Evolutionary conservation across 495 filamentous ascomycete species (phyloP).

Genomic region (Xylaria flabelliformis): DNA sequence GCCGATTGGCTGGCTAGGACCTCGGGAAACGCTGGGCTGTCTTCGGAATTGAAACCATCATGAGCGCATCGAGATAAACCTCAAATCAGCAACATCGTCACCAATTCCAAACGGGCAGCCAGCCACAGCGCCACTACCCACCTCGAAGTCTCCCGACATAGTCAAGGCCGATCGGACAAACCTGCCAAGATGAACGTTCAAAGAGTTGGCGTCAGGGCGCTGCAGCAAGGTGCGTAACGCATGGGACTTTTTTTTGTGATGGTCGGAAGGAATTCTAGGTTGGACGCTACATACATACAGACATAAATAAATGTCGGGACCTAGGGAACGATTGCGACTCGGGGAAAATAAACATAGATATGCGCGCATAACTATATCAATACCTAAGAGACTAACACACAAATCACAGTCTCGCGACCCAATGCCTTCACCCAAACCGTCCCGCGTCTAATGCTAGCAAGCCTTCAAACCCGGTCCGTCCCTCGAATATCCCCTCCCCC

Average conservation of each 20-base stretch:
- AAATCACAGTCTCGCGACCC: constrained; percentile 56
- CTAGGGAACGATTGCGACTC: not conserved
- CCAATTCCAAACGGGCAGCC: not conserved
- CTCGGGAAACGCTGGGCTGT: constrained; percentile 27
- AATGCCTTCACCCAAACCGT: constrained; percentile 47
- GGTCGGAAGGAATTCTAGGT: not conserved
- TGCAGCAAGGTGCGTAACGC: constrained; percentile 66
- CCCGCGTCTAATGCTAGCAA: constrained; percentile 49
- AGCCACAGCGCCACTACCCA: constrained; percentile 1
- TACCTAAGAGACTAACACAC: too few relatives aligned
- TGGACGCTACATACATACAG: not conserved
- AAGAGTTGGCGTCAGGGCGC: constrained; percentile 68
- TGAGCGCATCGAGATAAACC: constrained; percentile 32
- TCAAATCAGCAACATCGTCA: constrained; percentile 27
- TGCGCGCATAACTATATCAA: too few relatives aligned
- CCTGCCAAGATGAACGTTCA: constrained; percentile 67
- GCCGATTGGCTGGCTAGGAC: constrained; percentile 27
- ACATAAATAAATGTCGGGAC: not conserved
- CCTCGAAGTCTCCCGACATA: not conserved
- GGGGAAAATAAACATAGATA: too few relatives aligned
- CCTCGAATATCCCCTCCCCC: not conserved
- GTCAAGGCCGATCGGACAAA: not conserved
- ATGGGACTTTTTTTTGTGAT: not conserved
- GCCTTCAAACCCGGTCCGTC: constrained; percentile 62
- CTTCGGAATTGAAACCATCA: constrained; percentile 3